Base-by-base conservation (phyloP, 202 grass and related monocot genomes). In the Dendrocalamus latiflorus region DNA sequence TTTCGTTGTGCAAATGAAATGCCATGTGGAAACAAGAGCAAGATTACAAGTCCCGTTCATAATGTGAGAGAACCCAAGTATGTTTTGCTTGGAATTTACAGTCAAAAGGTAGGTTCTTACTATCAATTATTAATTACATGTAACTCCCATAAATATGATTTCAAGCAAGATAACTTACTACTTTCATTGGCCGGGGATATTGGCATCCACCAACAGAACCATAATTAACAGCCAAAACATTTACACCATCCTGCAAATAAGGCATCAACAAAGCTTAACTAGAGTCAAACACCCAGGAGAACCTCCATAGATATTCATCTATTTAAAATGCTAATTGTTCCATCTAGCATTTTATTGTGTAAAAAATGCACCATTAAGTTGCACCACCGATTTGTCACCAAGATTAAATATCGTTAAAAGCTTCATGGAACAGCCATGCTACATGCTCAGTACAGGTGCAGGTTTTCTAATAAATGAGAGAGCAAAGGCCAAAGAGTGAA, bases 141-240 rank as follows among this genome's bases (percentile, higher is more conserved):
- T 33, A 33, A 4, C 33, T 33, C 33, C 33, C 33, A 33, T 64
- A 89, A 70, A 70, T 54, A 89, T 43, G 66, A 55, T 41, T 72
- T 82, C 12, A 67, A 81, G 26, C 43, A 77, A 68, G 24, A 77
- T 70, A 83, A 85, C 93, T 91, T 80, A 98, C 96, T 42, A 87
- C 60, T 93, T 90, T 94, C 72, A 93, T 62, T 50, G 83, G 78
- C n/a, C 87, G 81, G 9, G 91, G 93, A 67, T 91, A 95, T 48
- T 92, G 91, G 59, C 96, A 98, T 78, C 85, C 89, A 75, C 93
- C 93, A 92, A 87, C 85, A 77, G 96, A 93, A 81, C 93, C 96
- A 93, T 98, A 98, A 71, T 95, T 98, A 45, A 98, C 81, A 59
- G 96, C 85, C 78, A 98, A 86, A 82, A 98, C 83, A 89, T 93